A percentile compares a stretch with the other conserved stretches of the same genome.
These are phyloP conservation scores for Silene uniflora DNA, from an alignment of 148 eudicot species.

Conservation along the genomic window DNA sequence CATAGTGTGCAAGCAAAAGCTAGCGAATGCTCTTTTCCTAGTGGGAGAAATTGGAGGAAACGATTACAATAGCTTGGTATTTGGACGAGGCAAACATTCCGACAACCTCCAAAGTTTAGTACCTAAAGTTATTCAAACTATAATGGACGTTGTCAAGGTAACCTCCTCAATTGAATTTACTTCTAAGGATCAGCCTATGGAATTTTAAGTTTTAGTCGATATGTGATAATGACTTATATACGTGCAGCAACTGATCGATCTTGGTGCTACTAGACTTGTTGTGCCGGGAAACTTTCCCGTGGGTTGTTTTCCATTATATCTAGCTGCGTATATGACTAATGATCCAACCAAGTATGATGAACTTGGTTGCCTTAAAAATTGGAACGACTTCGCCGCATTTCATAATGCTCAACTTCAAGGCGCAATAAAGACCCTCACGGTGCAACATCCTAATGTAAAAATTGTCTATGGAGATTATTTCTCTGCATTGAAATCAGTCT, in stretches of 20 bases:
- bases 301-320: slow-evolving; percentile 38
- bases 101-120: slow-evolving; percentile 20
- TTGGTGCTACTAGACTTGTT: slow-evolving; percentile 20
- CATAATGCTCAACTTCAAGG: slow-evolving; percentile 17
- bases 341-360: slow-evolving; percentile 28
- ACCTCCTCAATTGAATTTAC: too few relatives aligned
- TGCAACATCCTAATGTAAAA: slow-evolving; percentile 1
- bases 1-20: slow-evolving; percentile 27
- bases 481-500: slow-evolving; percentile 20
- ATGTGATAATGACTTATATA: background rate
- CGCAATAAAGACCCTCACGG: slow-evolving; percentile 8
- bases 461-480: slow-evolving; percentile 25
- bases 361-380: slow-evolving; percentile 30
- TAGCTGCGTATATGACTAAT: slow-evolving; percentile 12
- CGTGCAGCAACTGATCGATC: slow-evolving; percentile 30
- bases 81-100: background rate
- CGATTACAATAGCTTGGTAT: slow-evolving; percentile 17
- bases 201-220: too few relatives aligned
- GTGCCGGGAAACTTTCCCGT: slow-evolving; percentile 34
- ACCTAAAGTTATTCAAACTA: slow-evolving; percentile 24
- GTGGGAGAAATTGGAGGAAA: slow-evolving; percentile 36
- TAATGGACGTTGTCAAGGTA: slow-evolving; percentile 23
- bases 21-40: slow-evolving; percentile 19
- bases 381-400: slow-evolving; percentile 17
- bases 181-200: too few relatives aligned